These are phyloP conservation scores for Hordeum marinum DNA, from an alignment of 176 grass and related monocot genomes.

Conservation along the genomic window DNA sequence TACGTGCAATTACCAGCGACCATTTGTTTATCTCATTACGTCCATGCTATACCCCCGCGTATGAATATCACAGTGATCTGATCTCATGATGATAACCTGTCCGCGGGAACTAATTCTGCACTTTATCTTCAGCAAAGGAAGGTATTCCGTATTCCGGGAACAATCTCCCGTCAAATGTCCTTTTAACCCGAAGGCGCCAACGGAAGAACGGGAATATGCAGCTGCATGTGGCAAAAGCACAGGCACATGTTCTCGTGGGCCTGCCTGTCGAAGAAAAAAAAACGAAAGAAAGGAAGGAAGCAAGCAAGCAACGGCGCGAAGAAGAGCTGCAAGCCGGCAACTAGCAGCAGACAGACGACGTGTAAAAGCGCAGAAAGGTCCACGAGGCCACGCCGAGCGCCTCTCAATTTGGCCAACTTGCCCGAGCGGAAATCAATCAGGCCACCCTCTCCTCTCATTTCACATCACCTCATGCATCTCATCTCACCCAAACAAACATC, in stretches of 20 bases:
- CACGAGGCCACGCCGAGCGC: background rate
- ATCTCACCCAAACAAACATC: background rate
- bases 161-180: background rate
- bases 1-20: background rate
- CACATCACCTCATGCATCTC: background rate
- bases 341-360: background rate
- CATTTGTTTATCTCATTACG: background rate
- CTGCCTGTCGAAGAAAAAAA: background rate
- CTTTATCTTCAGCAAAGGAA: background rate
- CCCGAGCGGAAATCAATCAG: background rate
- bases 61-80: too few species aligned
- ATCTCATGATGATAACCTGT: background rate
- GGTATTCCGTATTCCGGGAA: background rate
- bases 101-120: background rate
- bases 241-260: background rate
- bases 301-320: background rate
- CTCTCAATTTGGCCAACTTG: conserved; percentile 28
- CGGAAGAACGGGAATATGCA: background rate
- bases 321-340: background rate
- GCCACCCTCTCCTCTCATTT: too few species aligned
- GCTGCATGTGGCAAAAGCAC: background rate
- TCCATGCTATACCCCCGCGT: background rate
- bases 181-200: background rate
- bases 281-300: background rate
- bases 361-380: conserved; percentile 29